Conservation (phyloP, 78 protist species). For the Dictyostelium purpureum region DNA sequence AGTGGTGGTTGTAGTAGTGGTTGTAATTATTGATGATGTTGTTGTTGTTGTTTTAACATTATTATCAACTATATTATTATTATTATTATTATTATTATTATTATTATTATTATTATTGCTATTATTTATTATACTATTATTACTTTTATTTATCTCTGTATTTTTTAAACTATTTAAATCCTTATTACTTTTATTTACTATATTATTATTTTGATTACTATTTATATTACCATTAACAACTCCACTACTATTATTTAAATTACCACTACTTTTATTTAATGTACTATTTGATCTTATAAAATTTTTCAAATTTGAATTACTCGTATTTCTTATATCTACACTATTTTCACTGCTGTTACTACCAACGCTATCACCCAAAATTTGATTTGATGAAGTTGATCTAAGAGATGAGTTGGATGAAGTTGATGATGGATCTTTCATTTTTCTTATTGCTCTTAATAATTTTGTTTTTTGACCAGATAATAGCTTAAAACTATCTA, state of each 20-base stretch:
- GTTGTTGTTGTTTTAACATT: neutral
- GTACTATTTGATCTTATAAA: neutral
- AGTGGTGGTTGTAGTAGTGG: neutral
- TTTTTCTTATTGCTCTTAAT: constrained; percentile 25
- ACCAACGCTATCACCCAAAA: neutral
- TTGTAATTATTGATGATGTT: neutral
- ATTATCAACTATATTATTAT: neutral
- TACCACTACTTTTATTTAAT: neutral
- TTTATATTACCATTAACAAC: no score
- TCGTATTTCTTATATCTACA: neutral
- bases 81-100: neutral
- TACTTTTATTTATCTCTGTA: no score
- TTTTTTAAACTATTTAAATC: constrained; percentile 6
- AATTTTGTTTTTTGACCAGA: constrained; percentile 66
- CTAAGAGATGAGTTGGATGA: neutral
- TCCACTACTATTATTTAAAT: no score
- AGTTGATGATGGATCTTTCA: neutral
- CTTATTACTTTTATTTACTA: neutral
- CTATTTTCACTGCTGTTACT: neutral
- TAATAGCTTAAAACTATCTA: constrained; percentile 19
- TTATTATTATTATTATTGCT: neutral
- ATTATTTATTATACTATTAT: no score
- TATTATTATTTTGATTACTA: neutral
- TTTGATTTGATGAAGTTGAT: neutral
- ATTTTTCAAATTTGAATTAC: neutral